These are phyloP conservation scores for Colletotrichum paranaense DNA, from an alignment of 2,329 filamentous ascomycete species.

Conservation along the genomic window DNA sequence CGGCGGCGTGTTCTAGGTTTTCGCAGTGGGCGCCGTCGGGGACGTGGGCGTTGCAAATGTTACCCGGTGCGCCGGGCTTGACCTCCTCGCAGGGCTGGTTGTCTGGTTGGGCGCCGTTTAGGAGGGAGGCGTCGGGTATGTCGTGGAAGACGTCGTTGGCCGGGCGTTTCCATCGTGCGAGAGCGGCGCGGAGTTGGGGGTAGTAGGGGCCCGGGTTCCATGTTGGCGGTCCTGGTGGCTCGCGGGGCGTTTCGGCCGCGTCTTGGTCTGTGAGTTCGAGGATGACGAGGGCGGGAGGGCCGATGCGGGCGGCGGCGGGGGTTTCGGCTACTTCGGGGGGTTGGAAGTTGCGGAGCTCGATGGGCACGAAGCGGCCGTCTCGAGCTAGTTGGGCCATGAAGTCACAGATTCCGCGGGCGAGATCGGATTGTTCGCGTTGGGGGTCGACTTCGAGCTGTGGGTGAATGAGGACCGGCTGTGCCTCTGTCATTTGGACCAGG, in stretches of 20 bases:
- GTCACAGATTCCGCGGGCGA: background rate
- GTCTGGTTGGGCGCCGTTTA: background rate
- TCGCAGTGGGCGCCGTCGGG: conserved; percentile 35
- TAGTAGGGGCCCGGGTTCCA: conserved; percentile 1
- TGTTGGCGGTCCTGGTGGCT: background rate
- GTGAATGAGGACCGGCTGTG: background rate
- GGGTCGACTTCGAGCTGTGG: background rate
- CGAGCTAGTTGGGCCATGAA: conserved; percentile 1
- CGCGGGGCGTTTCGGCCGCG: background rate
- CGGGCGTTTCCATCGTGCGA: conserved; percentile 29
- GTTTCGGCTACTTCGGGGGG: conserved; percentile 4
- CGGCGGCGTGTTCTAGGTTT: conserved; percentile 34
- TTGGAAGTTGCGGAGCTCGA: conserved; percentile 21
- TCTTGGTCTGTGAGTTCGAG: background rate
- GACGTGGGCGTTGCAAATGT: background rate
- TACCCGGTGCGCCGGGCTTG: background rate
- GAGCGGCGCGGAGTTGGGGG: background rate
- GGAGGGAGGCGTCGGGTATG: conserved; percentile 28
- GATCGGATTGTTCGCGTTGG: background rate
- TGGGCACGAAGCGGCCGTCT: conserved; percentile 26
- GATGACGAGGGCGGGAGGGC: conserved; percentile 1
- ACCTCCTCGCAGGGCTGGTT: conserved; percentile 19
- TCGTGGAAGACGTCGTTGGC: conserved; percentile 28
- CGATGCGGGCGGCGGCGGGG: conserved; percentile 1
- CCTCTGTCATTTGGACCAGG: background rate